Evolutionary conservation across 306 rosid species (phyloP), one percentile per base, ranked within the genome.

Genomic region (Gleditsia sinensis): DNA sequence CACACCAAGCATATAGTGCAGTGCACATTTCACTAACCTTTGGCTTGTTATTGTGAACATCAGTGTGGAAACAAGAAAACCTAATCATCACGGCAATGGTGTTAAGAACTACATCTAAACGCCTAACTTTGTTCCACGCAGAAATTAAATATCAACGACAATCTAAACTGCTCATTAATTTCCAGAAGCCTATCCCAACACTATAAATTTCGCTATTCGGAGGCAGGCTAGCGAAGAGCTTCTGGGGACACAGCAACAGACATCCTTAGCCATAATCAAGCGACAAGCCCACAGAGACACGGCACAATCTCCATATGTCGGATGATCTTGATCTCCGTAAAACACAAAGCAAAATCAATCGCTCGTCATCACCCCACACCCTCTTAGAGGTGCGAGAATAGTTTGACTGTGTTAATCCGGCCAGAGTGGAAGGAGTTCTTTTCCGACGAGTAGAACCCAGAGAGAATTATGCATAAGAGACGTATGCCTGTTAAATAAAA

Each of bases 191-290:
- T 63, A 72, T 77, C 66, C 42, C 67, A 67, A 79, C 61, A 50
- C 48, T 48, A 42, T 56, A 65, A 75, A 45, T 72, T 46, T 75
- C 60, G 71, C 25, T 58, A 69, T 53, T 33, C 78, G 10, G 37
- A 8, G 9, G 57, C 25, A 74, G 72, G 67, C 48, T 50, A 81
- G 34, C 14, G 75, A 51, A 85, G 77, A 77, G 80, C 88, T 84
- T 86, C 88, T 58, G 43, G 73, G 61, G 55, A 62, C 42, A 78
- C 48, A 83, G 68, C 69, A 73, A 67, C 27, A 16, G 67, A 48
- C 46, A 78, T 48, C 81, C 85, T 94, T 94, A 94, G 93, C 99
- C 99, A 82, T 94, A 94, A 90, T 94, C 99, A 73, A 94, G 83
- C 1, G 91, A 87, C 77, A 90, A 84, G 33, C 99, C 99, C 80